Base-by-base conservation (phyloP, 306 rosid genomes). In the Ziziphus jujuba region DNA sequence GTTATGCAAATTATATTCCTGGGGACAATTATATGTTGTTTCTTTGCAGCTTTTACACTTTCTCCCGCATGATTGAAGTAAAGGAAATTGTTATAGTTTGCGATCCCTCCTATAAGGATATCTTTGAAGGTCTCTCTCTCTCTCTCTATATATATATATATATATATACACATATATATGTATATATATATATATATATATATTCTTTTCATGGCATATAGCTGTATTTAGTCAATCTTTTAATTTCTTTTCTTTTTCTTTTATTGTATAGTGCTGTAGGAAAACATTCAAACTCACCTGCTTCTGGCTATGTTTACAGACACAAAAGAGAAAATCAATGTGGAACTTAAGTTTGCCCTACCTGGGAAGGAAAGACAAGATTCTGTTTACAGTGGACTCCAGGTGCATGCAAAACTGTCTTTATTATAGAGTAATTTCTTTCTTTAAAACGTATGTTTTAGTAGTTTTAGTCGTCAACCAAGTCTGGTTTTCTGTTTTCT, bases 321-420 rank as follows among this genome's bases (percentile, higher is more conserved):
- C 52, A 67, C 84, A 16, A 70, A 67, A 71, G 84, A 65, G 79
- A 71, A 84, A 61, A 65, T 66, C 67, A 65, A 72, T 61, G 67
- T 65, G 2, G 71, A 77, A 68, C 89, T 90, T 65, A 93, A 93
- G 70, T 93, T 90, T 73, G 72, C 96, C 23, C 53, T 84, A 59
- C 99, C 99, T 11, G 99, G 99, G 36, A 93, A 93, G 85, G 99
- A 93, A 81, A 83, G 99, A 76, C 99, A 93, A 74, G 95, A 93
- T 80, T 93, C 97, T 35, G 99, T 93, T 67, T 93, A 78, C 87
- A 88, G 75, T 58, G 96, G 99, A 65, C 81, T 93, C 57, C 96
- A 90, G 96, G 99, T 84, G 85, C 72, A 75, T 74, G 70, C 68
- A 55, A 43, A 67, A 22, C 40, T n/a, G 36, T 7, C 34, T 52